Percentiles rank a stretch among this genome's conserved stretches.
Evolutionary conservation across 495 filamentous ascomycete species (phyloP).

Genomic region (Bacidia gigantensis): DNA sequence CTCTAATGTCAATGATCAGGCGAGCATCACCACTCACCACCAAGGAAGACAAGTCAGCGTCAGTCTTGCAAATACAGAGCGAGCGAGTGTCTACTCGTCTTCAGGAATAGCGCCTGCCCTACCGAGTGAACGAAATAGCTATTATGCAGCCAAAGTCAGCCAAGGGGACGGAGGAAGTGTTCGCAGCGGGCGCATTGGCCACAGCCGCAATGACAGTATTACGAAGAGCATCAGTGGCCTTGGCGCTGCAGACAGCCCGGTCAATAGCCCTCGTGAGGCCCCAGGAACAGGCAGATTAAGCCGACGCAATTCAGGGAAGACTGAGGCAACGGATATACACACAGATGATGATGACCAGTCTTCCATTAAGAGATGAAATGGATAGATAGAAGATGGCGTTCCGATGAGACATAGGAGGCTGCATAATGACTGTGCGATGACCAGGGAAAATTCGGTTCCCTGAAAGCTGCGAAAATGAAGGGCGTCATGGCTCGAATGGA

Average conservation of each 20-base stretch:
- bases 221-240: conserved; percentile 56
- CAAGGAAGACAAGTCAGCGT: conserved; percentile 46
- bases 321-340: conserved; percentile 35
- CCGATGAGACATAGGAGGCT: no score
- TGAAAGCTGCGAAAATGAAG: no score
- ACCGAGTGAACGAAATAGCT: conserved; percentile 64
- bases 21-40: conserved; percentile 35
- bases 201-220: conserved; percentile 69
- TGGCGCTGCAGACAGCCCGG: conserved; percentile 39
- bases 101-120: conserved; percentile 54
- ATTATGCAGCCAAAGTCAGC: conserved; percentile 52
- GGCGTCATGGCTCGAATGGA: no score
- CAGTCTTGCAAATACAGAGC: conserved; percentile 55
- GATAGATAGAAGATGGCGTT: background rate
- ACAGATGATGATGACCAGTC: conserved; percentile 15
- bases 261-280: conserved; percentile 40
- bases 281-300: conserved; percentile 36
- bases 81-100: conserved; percentile 74
- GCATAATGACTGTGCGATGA: no score
- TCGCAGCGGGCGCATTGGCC: conserved; percentile 60
- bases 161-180: conserved; percentile 64
- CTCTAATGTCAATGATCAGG: conserved; percentile 49
- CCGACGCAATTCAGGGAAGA: conserved; percentile 51
- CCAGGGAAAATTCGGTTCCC: no score
- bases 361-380: background rate